Conservation (phyloP, 345 rosid genomes). For the Carallia pectinifolia region DNA sequence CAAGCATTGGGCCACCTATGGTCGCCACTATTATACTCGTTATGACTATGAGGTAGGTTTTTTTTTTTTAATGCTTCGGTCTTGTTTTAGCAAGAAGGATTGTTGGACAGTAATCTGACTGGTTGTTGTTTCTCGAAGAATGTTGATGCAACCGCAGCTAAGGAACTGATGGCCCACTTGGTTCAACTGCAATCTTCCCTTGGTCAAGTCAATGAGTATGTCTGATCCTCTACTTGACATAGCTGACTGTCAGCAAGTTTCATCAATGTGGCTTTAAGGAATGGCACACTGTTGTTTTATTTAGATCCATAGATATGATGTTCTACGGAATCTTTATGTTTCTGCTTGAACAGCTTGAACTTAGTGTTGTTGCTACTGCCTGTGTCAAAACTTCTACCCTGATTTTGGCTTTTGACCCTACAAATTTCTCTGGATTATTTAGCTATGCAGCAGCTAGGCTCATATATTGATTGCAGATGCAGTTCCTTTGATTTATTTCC, state of each 20-base stretch:
- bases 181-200: constrained; percentile 77
- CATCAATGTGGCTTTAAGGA: background rate
- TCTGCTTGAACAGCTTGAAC: no score
- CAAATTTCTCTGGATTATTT: background rate
- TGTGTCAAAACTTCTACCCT: background rate
- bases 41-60: constrained; percentile 87
- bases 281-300: background rate
- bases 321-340: no score
- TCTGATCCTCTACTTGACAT: constrained; percentile 9
- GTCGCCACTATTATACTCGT: constrained; percentile 97
- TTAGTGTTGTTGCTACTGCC: no score
- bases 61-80: background rate
- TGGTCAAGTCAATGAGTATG: constrained; percentile 73
- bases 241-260: constrained; percentile 4
- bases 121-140: constrained; percentile 53
- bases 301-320: background rate
- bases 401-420: background rate
- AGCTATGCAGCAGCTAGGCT: background rate
- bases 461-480: no score
- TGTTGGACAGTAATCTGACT: constrained; percentile 13
- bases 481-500: background rate
- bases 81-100: constrained; percentile 3
- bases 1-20: constrained; percentile 86
- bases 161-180: constrained; percentile 84
- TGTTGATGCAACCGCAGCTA: constrained; percentile 90